phyloP scores from a whole-genome alignment of 495 filamentous ascomycete genomes.

The Chaetomium cochliodes region DNA sequence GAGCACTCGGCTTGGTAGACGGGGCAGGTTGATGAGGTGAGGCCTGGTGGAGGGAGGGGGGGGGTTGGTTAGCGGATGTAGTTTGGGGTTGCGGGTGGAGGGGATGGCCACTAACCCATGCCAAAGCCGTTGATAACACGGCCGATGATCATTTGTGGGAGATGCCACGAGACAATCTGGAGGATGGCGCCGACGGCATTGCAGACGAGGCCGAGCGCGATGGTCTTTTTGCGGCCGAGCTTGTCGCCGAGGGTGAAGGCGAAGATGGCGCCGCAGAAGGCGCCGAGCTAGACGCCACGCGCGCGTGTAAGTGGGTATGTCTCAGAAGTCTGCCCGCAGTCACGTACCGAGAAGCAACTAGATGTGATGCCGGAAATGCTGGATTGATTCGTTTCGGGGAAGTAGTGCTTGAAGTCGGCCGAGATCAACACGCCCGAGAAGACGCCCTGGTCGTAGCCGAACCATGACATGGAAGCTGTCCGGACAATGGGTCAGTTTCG shows the following conservation, averaged over 20 bases:
- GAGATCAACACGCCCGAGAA: constrained; percentile 15
- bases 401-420: constrained; percentile 9
- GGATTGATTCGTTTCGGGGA: constrained; percentile 8
- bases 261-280: constrained; percentile 19
- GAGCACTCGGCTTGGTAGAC: constrained; percentile 17
- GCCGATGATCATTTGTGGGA: constrained; percentile 44
- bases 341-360: constrained; percentile 13
- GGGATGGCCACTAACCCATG: constrained; percentile 1
- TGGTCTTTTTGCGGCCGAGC: constrained; percentile 8
- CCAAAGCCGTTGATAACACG: constrained; percentile 35
- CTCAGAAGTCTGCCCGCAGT: no score
- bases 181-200: not conserved
- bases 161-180: constrained; percentile 47
- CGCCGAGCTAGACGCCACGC: constrained; percentile 41
- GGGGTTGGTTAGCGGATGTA: not conserved
- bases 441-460: constrained; percentile 16
- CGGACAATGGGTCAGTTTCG: not conserved
- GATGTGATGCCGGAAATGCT: constrained; percentile 11
- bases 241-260: constrained; percentile 12
- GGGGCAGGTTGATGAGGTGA: constrained; percentile 10
- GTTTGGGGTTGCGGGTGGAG: not conserved
- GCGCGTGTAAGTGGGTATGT: not conserved
- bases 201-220: not conserved
- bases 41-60: not conserved
- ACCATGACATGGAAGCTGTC: constrained; percentile 14